Conservation (phyloP, 1,139 yeast genomes). For the Pichia sp. region DNA sequence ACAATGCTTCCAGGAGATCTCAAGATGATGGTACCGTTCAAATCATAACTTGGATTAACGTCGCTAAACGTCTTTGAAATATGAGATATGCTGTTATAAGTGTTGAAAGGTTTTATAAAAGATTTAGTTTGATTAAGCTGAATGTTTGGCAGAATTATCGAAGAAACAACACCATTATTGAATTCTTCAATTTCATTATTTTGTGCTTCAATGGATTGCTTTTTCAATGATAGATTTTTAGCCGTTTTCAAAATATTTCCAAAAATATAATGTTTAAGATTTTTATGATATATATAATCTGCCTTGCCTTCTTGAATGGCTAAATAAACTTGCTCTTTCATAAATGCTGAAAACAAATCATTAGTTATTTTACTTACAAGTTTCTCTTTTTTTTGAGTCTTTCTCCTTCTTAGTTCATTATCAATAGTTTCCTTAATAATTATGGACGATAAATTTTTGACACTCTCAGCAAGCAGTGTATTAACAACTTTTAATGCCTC, state of each 20-base stretch:
- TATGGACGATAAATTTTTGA: conserved; percentile 30
- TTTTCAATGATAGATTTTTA: conserved; percentile 22
- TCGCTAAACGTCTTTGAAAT: conserved; percentile 1
- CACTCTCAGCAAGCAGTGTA: conserved; percentile 31
- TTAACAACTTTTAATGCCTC: conserved; percentile 28
- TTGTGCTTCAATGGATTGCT: conserved; percentile 32
- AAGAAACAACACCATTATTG: conserved; percentile 4
- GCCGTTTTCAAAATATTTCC: conserved; percentile 30
- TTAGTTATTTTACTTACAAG: conserved; percentile 36
- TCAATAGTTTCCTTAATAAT: conserved; percentile 30
- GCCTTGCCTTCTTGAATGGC: conserved; percentile 34
- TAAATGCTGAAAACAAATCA: conserved; percentile 53
- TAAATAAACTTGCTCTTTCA: conserved; percentile 48
- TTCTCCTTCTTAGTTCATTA: conserved; percentile 22
- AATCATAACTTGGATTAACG: conserved; percentile 1
- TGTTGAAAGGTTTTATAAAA: neutral
- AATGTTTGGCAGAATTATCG: neutral
- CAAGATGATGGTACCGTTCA: conserved; percentile 6
- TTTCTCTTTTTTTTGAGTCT: conserved; percentile 30
- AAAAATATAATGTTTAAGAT: conserved; percentile 25
- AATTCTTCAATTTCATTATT: conserved; percentile 40
- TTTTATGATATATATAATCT: conserved; percentile 22
- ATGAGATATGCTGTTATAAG: neutral
- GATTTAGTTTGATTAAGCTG: neutral
- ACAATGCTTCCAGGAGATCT: neutral